Evolutionary conservation across 371 early-diverging fungal genomes (phyloP).

Genomic region (Parasitella parasitica): DNA sequence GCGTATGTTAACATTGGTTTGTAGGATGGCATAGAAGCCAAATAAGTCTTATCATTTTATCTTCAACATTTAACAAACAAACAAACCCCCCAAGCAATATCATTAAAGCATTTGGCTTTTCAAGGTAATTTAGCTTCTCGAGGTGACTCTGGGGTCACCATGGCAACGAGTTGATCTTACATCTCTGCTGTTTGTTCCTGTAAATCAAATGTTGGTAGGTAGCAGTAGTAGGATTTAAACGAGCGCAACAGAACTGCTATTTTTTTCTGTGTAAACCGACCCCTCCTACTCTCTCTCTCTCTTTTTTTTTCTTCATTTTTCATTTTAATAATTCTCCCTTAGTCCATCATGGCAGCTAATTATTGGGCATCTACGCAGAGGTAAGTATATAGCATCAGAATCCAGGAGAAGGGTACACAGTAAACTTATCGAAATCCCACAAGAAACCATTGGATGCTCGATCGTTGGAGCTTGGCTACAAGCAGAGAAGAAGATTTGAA

Average conservation of each 20-base stretch:
- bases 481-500: constrained; percentile 61
- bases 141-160: background rate
- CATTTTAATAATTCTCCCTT: background rate
- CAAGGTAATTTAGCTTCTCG: too few species aligned
- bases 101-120: too few species aligned
- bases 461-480: constrained; percentile 52
- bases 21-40: too few species aligned
- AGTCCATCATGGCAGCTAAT: constrained; percentile 66
- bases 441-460: constrained; percentile 70
- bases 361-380: constrained; percentile 75
- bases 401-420: background rate
- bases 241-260: background rate
- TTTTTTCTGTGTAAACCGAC: background rate
- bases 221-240: too few species aligned
- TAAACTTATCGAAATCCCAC: background rate
- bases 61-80: too few species aligned
- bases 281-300: background rate
- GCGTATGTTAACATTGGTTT: too few species aligned
- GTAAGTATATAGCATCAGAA: constrained; percentile 28
- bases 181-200: too few species aligned
- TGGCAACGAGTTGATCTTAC: background rate
- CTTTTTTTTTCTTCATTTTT: background rate
- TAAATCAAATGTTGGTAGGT: too few species aligned
- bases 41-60: too few species aligned
- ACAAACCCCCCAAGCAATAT: too few species aligned